phyloP scores from a whole-genome alignment of 2,329 filamentous ascomycete genomes.

The Cordyceps farinosa region DNA sequence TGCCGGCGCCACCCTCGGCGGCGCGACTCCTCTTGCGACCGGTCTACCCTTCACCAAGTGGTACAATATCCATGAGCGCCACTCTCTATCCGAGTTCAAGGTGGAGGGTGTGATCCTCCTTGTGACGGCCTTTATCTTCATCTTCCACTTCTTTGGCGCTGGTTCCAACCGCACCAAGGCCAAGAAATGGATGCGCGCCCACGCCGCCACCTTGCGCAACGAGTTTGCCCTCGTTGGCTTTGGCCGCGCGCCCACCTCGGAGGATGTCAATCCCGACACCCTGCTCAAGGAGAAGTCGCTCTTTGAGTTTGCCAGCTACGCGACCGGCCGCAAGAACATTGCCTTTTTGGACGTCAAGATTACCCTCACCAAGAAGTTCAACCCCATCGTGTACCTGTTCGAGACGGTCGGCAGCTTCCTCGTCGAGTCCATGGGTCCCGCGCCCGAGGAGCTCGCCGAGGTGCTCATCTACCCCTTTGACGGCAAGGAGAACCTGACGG shows the following conservation, averaged over 20 bases:
- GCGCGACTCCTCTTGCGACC: slow-evolving; percentile 44
- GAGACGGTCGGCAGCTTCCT: slow-evolving; percentile 73
- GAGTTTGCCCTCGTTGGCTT: slow-evolving; percentile 92
- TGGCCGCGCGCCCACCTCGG: slow-evolving; percentile 50
- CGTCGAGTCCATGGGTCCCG: slow-evolving; percentile 66
- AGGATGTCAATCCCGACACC: slow-evolving; percentile 36
- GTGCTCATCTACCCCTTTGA: slow-evolving; percentile 85
- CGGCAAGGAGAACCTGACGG: slow-evolving; percentile 77
- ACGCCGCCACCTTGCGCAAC: slow-evolving; percentile 66
- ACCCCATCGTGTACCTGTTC: slow-evolving; percentile 60
- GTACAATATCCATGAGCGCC: slow-evolving; percentile 95
- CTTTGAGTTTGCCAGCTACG: slow-evolving; percentile 83
- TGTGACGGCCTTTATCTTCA: slow-evolving; percentile 69
- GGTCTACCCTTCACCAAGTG: slow-evolving; percentile 79
- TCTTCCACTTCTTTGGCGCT: slow-evolving; percentile 78
- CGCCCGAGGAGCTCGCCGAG: slow-evolving; percentile 70
- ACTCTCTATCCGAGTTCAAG: slow-evolving; percentile 78
- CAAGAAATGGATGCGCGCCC: slow-evolving; percentile 72
- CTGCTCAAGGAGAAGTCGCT: slow-evolving; percentile 82
- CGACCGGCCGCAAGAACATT: slow-evolving; percentile 86
- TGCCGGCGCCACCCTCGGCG: slow-evolving; percentile 43
- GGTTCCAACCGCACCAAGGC: slow-evolving; percentile 76
- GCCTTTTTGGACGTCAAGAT: slow-evolving; percentile 87
- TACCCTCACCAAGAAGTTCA: slow-evolving; percentile 80
- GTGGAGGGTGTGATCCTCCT: slow-evolving; percentile 79